Conservation (phyloP, 306 rosid species). For the Vigna reflexopilosa region DNA sequence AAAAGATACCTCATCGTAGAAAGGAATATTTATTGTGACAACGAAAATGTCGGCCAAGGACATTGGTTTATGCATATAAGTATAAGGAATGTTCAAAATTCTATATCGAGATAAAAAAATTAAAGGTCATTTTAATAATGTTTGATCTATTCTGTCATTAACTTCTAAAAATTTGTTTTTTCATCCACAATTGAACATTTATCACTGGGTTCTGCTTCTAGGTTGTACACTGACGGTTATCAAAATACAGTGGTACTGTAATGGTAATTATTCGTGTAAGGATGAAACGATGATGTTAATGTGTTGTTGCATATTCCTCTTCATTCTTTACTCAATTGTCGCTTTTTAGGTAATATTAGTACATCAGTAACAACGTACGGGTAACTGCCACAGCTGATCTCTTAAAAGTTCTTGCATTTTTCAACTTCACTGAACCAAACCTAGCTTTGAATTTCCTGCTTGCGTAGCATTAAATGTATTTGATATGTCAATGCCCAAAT, state of each 20-base stretch:
- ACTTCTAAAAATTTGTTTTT: not conserved
- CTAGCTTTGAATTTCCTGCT: not conserved
- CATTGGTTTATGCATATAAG: conserved; percentile 2
- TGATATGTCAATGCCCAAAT: conserved; percentile 8
- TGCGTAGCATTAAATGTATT: conserved; percentile 17
- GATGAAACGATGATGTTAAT: not conserved
- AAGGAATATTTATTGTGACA: conserved; percentile 35
- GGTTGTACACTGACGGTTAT: conserved; percentile 14
- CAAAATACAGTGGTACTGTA: not conserved
- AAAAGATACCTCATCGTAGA: not conserved
- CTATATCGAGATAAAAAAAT: too few relatives aligned
- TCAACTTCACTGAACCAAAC: not conserved
- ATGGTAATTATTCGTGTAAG: not conserved
- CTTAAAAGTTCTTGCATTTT: not conserved
- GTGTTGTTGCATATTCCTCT: not conserved
- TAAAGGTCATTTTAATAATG: too few relatives aligned
- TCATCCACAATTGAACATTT: conserved; percentile 21
- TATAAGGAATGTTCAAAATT: too few relatives aligned
- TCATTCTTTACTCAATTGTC: not conserved
- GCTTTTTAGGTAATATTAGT: not conserved
- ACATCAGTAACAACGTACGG: not conserved
- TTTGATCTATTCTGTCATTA: too few relatives aligned
- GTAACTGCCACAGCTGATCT: not conserved
- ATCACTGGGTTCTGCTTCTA: conserved; percentile 10
- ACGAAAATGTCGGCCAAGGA: not conserved